Evolutionary conservation across 192 early-diverging fungal species (phyloP), one percentile per base, ranked within the genome.

Genomic region (Cladochytrium replicatum): DNA sequence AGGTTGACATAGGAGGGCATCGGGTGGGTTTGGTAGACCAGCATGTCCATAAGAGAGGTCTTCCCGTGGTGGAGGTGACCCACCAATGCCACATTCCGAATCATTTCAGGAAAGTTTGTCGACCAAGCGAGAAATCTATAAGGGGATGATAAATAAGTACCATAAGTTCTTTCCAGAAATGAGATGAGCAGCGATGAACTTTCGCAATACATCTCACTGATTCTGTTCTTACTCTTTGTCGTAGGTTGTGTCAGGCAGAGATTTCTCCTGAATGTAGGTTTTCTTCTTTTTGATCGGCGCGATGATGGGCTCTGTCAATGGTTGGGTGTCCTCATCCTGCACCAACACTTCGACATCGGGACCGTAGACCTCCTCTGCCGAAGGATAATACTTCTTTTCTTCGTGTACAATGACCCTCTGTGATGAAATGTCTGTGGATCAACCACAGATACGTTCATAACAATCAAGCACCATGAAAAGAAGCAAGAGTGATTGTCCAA

Each of bases 31-130:
- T 91, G 74, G 21, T 80, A 71, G 13, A 99, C 84, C 23, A 99
- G 80, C 64, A 91, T 75, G 54, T 99, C 96, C 25, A 96, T 72
- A 31, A 99, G 78, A 5, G 90, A 77, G 0, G 93, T 91, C 53
- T 99, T 99, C 46, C 96, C 96, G 61, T 99, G 96, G 57, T 95
- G 92, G 51, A 99, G 69, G 64, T 97, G 92, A 22, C 96, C 96
- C 1, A 89, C 82, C 43, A 99, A 57, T 6, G 85, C 85, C 26
- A 99, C 66, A 54, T 96, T 99, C 50, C 96, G 77, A 40, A 86
- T 70, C 41, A 91, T 71, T 17, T 80, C 77, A 3, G 91, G 90
- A 61, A 79, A 79, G 19, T 74, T 80, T 66, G 84, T 73, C 32
- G 91, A 67, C 63, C 87, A 85, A 32, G 86, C 79, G 59, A 92